Percentiles rank a stretch among this genome's conserved stretches.
Conservation (phyloP, 257 asterid species). For the Dorcoceras hygrometricum region DNA sequence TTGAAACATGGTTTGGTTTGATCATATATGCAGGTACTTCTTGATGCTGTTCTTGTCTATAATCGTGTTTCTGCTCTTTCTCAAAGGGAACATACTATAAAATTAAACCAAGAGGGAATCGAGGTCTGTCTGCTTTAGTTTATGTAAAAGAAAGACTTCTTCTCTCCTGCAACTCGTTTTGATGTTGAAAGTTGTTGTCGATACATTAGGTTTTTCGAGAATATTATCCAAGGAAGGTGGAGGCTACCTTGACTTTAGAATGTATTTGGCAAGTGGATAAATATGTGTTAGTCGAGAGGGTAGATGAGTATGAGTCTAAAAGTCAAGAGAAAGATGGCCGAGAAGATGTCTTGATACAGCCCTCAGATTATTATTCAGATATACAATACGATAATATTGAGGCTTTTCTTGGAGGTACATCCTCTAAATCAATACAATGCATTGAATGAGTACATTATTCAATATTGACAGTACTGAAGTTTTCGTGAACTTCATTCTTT, state of each 20-base stretch:
- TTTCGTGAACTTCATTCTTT: no score
- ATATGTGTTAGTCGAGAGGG: constrained; percentile 45
- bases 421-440: not conserved
- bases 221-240: constrained; percentile 67
- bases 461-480: not conserved
- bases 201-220: constrained; percentile 69
- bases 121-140: constrained; percentile 47
- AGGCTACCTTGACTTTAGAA: constrained; percentile 20
- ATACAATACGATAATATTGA: constrained; percentile 62
- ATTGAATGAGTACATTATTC: not conserved
- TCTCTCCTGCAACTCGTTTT: constrained; percentile 13
- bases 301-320: constrained; percentile 35
- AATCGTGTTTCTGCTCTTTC: constrained; percentile 61
- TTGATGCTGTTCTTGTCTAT: constrained; percentile 66
- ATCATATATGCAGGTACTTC: constrained; percentile 53
- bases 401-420: constrained; percentile 73
- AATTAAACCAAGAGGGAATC: constrained; percentile 67
- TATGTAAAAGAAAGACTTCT: not conserved
- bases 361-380: no score
- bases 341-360: constrained; percentile 29
- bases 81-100: constrained; percentile 65
- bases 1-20: not conserved
- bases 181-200: constrained; percentile 19
- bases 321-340: constrained; percentile 34
- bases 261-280: constrained; percentile 23